Evolutionary conservation across 345 rosid species (phyloP), one percentile per base, ranked within the genome.

Genomic region (Cardamine resedifolia): DNA sequence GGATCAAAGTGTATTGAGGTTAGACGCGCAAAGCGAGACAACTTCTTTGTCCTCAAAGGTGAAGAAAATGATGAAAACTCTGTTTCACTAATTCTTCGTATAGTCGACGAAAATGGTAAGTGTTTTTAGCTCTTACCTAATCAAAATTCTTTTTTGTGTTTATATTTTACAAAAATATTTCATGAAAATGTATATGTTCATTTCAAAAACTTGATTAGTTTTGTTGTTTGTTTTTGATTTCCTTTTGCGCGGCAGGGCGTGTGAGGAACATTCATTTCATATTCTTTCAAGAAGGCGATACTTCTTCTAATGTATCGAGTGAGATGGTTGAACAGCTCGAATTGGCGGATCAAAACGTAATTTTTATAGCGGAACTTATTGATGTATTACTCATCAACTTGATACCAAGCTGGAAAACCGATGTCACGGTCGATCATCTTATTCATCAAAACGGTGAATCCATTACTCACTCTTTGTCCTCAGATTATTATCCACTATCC

Each of bases 321-420:
- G 98, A 92, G 79, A 92, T 92, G 98, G 94, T 85, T 43, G 98
- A 87, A 78, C 91, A 89, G 70, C 89, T 92, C 19, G 91, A 87
- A 74, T 66, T 91, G 41, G 79, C 82, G 12, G 81, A 82, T 58
- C 88, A 88, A 58, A 81, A 88, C 57, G 89, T 88, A 5, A 75
- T 76, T 41, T 82, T 85, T 60, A 86, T 92, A 64, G 90, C 94
- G n/a, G 96, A 89, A 64, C 45, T 92, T 77, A 89, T 85, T 12
- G 94, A 89, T 68, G 58, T 81, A 64, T 78, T 92, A 77, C 80
- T 92, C 5, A 24, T 80, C 34, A 86, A 80, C 57, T 72, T 92
- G 23, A 77, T 81, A 67, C 83, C 84, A 16, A 28, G 45, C 62
- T 84, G 88, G 91, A 72, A 77, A 68, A 77, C 84, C 6, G 83